These are phyloP conservation scores for Penicillium paradoxum DNA, from an alignment of 495 filamentous ascomycete genomes.

Conservation along the genomic window DNA sequence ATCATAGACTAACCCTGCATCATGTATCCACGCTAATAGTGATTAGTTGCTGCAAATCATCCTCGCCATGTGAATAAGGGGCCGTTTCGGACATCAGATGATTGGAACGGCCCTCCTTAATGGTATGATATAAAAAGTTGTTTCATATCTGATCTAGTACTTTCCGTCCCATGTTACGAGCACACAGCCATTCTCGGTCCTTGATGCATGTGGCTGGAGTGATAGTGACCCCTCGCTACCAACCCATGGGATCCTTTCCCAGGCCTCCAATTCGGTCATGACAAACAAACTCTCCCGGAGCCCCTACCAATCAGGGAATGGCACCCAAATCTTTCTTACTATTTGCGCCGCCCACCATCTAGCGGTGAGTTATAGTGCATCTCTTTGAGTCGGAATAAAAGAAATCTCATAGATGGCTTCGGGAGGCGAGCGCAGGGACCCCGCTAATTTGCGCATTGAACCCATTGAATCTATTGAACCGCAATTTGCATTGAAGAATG, in stretches of 20 bases:
- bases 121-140: not conserved
- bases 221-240: conserved; percentile 4
- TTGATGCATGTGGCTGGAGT: conserved; percentile 5
- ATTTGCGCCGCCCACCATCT: conserved; percentile 19
- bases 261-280: conserved; percentile 16
- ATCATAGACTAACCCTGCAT: conserved; percentile 9
- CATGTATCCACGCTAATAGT: conserved; percentile 2
- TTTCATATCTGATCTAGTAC: not conserved
- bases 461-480: not conserved
- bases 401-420: not conserved
- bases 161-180: conserved; percentile 10
- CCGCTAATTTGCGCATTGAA: not conserved
- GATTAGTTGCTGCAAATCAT: conserved; percentile 5
- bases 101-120: not conserved
- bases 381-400: conserved; percentile 4
- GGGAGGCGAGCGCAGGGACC: not conserved
- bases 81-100: conserved; percentile 3
- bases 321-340: not conserved
- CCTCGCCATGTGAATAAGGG: not conserved
- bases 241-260: conserved; percentile 23
- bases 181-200: not conserved
- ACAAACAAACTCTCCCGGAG: conserved; percentile 7
- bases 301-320: conserved; percentile 7
- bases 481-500: not conserved
- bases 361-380: conserved; percentile 26